Base-by-base conservation (phyloP, 257 asterid genomes). In the Petunia secreta region DNA sequence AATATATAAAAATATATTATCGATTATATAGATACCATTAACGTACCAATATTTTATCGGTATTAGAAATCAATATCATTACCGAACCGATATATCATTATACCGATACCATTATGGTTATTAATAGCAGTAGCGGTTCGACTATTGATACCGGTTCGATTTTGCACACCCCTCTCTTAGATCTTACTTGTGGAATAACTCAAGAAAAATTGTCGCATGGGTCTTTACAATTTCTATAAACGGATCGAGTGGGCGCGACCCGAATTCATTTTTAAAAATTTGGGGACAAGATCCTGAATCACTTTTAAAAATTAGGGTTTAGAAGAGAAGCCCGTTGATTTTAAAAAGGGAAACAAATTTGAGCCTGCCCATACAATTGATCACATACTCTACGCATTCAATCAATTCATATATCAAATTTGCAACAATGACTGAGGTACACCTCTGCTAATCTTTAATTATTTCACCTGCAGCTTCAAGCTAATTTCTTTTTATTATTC, bases 351-450 rank as follows among this genome's bases (percentile, higher is more conserved):
- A 48, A 63, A 13, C 46, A 14, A 9, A 41, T 66, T 44, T 34
- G 81, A 78, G 81, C 34, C 9, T 40, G 57, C 10, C 6, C 25
- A 62, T 46, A 2, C n/a, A 11, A 10, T 8, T 10, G 7, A n/a
- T 69, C 40, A 4, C 1, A 36, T 50, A 2, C 44, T 78, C 39
- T 38, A 40, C 11, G 16, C 81, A 8, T 58, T 25, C 59, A 58
- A 53, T 57, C 57, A 58, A 79, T 62, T 73, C 1, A 79, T 78
- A 74, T 69, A 67, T 75, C 75, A 67, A 41, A 83, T 80, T 87
- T 79, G 84, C 90, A 86, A 91, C 91, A 84, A 94, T 94, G 98
- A 94, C 98, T 55, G 98, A 94, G 97, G 98, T 94, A 89, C 76
- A 80, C 15, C 6, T 60, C 75, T 41, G 53, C 3, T 16, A 16